phyloP scores from a whole-genome alignment of 1,139 yeast genomes.

The Geotrichum restrictum region DNA sequence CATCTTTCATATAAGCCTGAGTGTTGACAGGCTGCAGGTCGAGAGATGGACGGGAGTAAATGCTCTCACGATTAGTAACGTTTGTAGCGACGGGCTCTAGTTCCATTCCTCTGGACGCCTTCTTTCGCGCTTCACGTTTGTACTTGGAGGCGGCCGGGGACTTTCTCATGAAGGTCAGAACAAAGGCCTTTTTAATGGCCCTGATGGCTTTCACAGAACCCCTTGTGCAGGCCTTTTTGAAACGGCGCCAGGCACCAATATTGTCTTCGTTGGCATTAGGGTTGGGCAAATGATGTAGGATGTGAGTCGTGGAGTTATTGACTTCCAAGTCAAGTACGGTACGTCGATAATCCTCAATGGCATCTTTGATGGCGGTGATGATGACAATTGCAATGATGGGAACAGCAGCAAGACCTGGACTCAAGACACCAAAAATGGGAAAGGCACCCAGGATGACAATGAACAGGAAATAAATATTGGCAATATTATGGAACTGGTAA shows the following conservation, averaged over 20 bases:
- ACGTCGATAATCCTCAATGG: constrained; percentile 88
- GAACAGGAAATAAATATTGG: constrained; percentile 75
- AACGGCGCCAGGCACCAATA: constrained; percentile 60
- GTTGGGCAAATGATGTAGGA: constrained; percentile 64
- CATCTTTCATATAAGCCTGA: constrained; percentile 22
- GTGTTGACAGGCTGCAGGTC: constrained; percentile 18
- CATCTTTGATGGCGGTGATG: constrained; percentile 89
- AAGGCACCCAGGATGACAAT: constrained; percentile 73
- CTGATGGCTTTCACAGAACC: constrained; percentile 26
- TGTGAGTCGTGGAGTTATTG: constrained; percentile 80
- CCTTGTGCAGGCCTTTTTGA: constrained; percentile 50
- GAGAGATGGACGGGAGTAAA: constrained; percentile 21
- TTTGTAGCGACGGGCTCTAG: constrained; percentile 25
- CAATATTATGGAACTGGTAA: constrained; percentile 77
- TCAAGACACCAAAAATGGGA: constrained; percentile 84
- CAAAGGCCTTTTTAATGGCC: constrained; percentile 8
- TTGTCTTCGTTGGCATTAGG: constrained; percentile 67
- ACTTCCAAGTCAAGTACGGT: constrained; percentile 74
- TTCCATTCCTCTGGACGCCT: constrained; percentile 18
- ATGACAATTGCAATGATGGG: constrained; percentile 90
- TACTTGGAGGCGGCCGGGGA: constrained; percentile 17
- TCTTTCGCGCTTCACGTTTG: constrained; percentile 8
- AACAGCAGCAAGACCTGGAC: constrained; percentile 87
- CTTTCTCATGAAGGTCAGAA: constrained; percentile 17
- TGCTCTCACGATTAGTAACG: constrained; percentile 10